These are phyloP conservation scores for Trypanosomatidae sp. DNA, from an alignment of 208 protist genomes.

Conservation along the genomic window DNA sequence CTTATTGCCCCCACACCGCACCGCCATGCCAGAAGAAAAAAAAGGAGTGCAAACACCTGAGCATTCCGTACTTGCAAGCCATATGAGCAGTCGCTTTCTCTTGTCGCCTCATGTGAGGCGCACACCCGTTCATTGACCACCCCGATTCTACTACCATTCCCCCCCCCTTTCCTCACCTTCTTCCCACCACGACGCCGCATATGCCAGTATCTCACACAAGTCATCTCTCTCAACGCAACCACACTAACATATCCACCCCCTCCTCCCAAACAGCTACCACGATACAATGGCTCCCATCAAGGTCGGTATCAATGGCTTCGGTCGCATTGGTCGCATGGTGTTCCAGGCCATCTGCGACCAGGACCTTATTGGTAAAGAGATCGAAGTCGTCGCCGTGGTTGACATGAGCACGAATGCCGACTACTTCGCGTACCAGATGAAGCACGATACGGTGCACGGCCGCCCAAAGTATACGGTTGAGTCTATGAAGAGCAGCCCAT, in stretches of 20 bases:
- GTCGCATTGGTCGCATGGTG: constrained; percentile 98
- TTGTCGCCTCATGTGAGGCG: not conserved
- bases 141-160: not conserved
- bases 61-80: not conserved
- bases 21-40: not conserved
- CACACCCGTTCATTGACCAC: not conserved
- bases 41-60: not conserved
- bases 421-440: constrained; percentile 97
- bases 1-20: not conserved
- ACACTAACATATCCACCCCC: not conserved
- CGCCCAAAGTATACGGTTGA: constrained; percentile 78
- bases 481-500: constrained; percentile 69
- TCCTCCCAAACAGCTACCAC: not conserved
- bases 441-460: constrained; percentile 98
- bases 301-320: constrained; percentile 98
- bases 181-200: not conserved
- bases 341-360: constrained; percentile 87
- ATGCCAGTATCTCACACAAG: not conserved
- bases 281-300: constrained; percentile 61
- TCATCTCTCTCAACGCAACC: constrained; percentile 1
- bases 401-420: constrained; percentile 97
- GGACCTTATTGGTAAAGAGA: constrained; percentile 62
- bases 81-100: not conserved
- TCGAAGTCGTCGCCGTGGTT: constrained; percentile 96
- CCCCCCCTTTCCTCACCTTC: not conserved